These are phyloP conservation scores for Pseudogymnoascus sp. DNA, from an alignment of 2,329 filamentous ascomycete genomes.

Conservation along the genomic window DNA sequence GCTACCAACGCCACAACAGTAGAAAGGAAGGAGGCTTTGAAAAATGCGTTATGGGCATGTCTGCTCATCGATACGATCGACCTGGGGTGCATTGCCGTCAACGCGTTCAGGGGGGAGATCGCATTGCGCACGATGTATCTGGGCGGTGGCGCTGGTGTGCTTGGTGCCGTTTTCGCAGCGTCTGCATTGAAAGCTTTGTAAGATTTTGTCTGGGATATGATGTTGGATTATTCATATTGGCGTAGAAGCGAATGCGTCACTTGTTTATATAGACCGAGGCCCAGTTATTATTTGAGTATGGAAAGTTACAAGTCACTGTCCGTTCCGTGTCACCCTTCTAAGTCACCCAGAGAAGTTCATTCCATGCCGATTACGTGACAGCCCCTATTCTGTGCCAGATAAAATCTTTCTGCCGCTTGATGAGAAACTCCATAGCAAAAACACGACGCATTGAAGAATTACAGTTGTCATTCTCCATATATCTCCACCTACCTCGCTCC, in stretches of 20 bases:
- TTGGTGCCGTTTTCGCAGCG: background rate
- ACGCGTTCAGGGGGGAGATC: background rate
- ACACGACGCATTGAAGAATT: background rate
- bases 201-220: background rate
- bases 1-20: background rate
- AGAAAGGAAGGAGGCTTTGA: conserved; percentile 1
- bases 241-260: background rate
- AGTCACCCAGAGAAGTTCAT: no score
- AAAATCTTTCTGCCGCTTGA: no score
- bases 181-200: background rate
- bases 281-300: background rate
- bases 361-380: no score
- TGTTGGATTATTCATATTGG: background rate
- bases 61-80: background rate
- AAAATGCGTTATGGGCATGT: background rate
- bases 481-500: background rate
- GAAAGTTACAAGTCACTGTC: background rate
- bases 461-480: background rate
- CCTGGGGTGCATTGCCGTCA: background rate
- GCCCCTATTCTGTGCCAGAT: no score
- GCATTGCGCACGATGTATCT: background rate
- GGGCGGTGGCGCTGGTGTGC: background rate
- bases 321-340: no score
- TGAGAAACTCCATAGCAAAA: background rate
- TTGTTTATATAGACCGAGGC: background rate